Percentiles rank a stretch among this genome's conserved stretches.
phyloP scores from a whole-genome alignment of 2,329 filamentous ascomycete species.

The Scorias spongiosa region DNA sequence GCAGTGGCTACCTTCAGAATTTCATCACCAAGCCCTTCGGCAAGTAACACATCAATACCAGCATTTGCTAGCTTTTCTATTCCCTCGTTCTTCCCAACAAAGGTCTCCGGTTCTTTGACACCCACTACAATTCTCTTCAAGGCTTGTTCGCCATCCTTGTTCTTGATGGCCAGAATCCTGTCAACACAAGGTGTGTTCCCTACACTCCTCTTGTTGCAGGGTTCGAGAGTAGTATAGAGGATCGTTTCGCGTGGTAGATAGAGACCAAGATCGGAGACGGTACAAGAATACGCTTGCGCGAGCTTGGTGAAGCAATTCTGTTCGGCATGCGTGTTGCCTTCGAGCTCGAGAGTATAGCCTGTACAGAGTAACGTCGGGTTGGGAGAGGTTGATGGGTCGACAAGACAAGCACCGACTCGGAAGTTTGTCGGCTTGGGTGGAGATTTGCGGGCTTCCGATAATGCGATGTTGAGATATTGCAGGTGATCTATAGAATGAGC shows the following conservation, averaged over 20 bases:
- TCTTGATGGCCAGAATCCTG: slow-evolving; percentile 47
- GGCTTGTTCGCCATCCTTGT: slow-evolving; percentile 32
- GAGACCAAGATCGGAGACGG: slow-evolving; percentile 40
- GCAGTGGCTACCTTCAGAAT: slow-evolving; percentile 72
- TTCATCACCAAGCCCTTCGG: slow-evolving; percentile 61
- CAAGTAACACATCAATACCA: slow-evolving; percentile 58
- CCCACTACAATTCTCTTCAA: slow-evolving; percentile 75
- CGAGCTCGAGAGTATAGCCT: slow-evolving; percentile 80
- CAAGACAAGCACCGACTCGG: slow-evolving; percentile 79
- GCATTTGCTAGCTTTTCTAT: slow-evolving; percentile 52
- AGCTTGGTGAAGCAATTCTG: slow-evolving; percentile 79
- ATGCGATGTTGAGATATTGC: slow-evolving; percentile 52
- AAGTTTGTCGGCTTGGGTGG: slow-evolving; percentile 84
- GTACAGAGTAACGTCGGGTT: slow-evolving; percentile 51
- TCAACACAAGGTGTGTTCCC: slow-evolving; percentile 67
- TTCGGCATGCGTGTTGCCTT: slow-evolving; percentile 91
- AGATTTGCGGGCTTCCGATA: slow-evolving; percentile 62
- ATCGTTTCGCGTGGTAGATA: slow-evolving; percentile 39
- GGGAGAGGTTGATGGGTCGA: slow-evolving; percentile 34
- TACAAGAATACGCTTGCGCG: slow-evolving; percentile 18
- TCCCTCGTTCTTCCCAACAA: slow-evolving; percentile 70
- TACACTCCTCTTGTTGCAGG: slow-evolving; percentile 58
- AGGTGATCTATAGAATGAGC: slow-evolving; percentile 2
- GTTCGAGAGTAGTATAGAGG: slow-evolving; percentile 89
- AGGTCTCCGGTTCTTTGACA: slow-evolving; percentile 76